Evolutionary conservation across 805 yeast genomes (phyloP).

Genomic region (Ogataea methylovora): DNA sequence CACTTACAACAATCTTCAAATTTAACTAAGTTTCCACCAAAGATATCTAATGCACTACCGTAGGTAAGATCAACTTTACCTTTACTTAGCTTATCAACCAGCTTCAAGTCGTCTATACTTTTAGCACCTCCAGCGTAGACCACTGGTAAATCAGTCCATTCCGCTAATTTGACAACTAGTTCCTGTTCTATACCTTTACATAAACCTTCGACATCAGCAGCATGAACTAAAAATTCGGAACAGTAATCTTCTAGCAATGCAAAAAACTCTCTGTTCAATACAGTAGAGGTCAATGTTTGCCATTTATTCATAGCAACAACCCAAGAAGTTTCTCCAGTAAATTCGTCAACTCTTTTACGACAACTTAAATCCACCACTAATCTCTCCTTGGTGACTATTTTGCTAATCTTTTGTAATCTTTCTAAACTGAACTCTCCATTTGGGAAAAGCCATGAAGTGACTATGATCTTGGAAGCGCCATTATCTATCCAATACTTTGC

Average conservation of each 20-base stretch:
- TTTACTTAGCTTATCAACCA: constrained; percentile 58
- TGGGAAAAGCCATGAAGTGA: constrained; percentile 88
- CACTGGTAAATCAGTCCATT: constrained; percentile 71
- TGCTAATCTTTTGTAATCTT: constrained; percentile 44
- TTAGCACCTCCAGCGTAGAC: constrained; percentile 98
- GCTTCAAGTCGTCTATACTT: constrained; percentile 55
- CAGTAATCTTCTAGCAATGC: constrained; percentile 53
- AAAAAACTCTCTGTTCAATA: constrained; percentile 48
- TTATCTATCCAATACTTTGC: constrained; percentile 70
- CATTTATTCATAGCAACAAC: constrained; percentile 97
- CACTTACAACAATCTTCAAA: constrained; percentile 71
- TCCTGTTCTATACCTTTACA: constrained; percentile 88
- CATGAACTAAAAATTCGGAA: constrained; percentile 86
- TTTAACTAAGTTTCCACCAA: constrained; percentile 80
- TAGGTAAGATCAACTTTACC: constrained; percentile 88
- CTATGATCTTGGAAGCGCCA: constrained; percentile 82
- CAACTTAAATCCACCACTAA: constrained; percentile 92
- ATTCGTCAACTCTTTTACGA: constrained; percentile 32
- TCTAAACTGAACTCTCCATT: constrained; percentile 42
- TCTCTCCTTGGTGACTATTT: constrained; percentile 52
- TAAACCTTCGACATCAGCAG: constrained; percentile 97
- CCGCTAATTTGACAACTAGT: constrained; percentile 61
- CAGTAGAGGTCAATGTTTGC: constrained; percentile 78
- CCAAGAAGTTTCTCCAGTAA: constrained; percentile 44
- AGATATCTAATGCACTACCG: constrained; percentile 90